phyloP scores from a whole-genome alignment of 495 filamentous ascomycete genomes.

The Penicillium flavigenum region DNA sequence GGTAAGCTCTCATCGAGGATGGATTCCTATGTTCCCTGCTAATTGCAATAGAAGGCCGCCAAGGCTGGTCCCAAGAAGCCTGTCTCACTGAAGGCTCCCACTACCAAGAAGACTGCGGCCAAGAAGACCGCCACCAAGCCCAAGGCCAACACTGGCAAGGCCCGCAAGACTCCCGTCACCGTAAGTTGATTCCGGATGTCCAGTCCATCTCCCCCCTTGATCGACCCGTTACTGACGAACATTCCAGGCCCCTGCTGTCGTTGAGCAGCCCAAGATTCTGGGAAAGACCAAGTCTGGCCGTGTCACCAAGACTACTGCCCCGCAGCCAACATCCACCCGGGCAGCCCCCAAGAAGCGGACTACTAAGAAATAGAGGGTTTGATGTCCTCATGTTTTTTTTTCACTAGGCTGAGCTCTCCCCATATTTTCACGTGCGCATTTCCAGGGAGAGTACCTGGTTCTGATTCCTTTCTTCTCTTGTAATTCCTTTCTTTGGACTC shows the following conservation, averaged over 20 bases:
- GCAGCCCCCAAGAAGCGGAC: conserved; percentile 58
- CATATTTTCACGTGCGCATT: conserved; percentile 31
- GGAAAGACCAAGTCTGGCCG: conserved; percentile 91
- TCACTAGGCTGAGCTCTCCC: conserved; percentile 25
- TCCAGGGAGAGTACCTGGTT: conserved; percentile 22
- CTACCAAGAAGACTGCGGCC: conserved; percentile 48
- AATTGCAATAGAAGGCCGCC: conserved; percentile 45
- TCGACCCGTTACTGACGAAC: conserved; percentile 14
- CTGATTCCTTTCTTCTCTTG: conserved; percentile 28
- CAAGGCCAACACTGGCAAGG: conserved; percentile 58
- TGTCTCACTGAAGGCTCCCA: conserved; percentile 33
- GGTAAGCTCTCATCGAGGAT: conserved; percentile 34
- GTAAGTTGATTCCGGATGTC: conserved; percentile 32
- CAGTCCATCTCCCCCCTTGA: neutral
- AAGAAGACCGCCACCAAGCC: conserved; percentile 33
- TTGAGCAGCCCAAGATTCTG: conserved; percentile 70
- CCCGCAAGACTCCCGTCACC: conserved; percentile 49
- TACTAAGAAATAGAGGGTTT: conserved; percentile 53
- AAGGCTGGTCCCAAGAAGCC: conserved; percentile 34
- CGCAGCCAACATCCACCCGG: conserved; percentile 40
- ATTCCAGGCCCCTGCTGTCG: conserved; percentile 60
- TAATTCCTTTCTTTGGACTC: conserved; percentile 32
- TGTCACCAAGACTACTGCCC: conserved; percentile 69
- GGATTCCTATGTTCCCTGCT: neutral
- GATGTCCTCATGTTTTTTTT: conserved; percentile 5